phyloP scores from a whole-genome alignment of 495 filamentous ascomycete species.

The Antarctomyces pellizariae region DNA sequence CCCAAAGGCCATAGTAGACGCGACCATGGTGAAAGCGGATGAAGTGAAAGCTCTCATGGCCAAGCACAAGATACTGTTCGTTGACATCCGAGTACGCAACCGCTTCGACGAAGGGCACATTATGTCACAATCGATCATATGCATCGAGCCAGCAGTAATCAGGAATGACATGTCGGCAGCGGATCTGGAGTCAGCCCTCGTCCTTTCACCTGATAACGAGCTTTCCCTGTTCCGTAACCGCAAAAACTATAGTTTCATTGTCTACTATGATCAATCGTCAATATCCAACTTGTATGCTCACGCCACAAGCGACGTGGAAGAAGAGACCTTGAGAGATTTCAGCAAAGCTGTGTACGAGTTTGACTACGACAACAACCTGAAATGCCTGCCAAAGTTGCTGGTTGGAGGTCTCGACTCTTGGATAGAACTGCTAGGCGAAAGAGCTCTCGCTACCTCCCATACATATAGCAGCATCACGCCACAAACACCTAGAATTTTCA shows the following conservation, averaged over 20 bases:
- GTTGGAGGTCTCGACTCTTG: slow-evolving; percentile 68
- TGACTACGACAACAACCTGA: slow-evolving; percentile 43
- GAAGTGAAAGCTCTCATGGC: too few species aligned
- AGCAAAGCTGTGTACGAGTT: slow-evolving; percentile 65
- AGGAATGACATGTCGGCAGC: slow-evolving; percentile 63
- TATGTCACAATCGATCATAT: slow-evolving; percentile 55
- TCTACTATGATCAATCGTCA: slow-evolving; percentile 67
- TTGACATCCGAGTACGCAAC: slow-evolving; percentile 67
- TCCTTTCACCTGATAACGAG: slow-evolving; percentile 55
- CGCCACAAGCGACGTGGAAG: slow-evolving; percentile 17
- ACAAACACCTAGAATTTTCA: slow-evolving; percentile 2
- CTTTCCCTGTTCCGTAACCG: slow-evolving; percentile 49
- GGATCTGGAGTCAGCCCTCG: slow-evolving; percentile 58
- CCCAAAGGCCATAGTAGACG: slow-evolving; percentile 33
- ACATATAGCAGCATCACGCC: slow-evolving; percentile 4
- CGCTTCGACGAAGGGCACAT: slow-evolving; percentile 80
- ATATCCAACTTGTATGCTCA: slow-evolving; percentile 23
- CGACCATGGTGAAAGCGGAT: slow-evolving; percentile 36
- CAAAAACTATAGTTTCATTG: slow-evolving; percentile 61
- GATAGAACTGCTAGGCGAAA: slow-evolving; percentile 51
- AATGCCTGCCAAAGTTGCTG: slow-evolving; percentile 49
- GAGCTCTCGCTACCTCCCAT: slow-evolving; percentile 27
- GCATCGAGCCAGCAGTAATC: slow-evolving; percentile 66
- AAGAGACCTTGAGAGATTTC: slow-evolving; percentile 41
- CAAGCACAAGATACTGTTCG: slow-evolving; percentile 59